A percentile compares a stretch with the other conserved stretches of the same genome.
Evolutionary conservation across 306 rosid species (phyloP).

Genomic region (Albizia julibrissin): DNA sequence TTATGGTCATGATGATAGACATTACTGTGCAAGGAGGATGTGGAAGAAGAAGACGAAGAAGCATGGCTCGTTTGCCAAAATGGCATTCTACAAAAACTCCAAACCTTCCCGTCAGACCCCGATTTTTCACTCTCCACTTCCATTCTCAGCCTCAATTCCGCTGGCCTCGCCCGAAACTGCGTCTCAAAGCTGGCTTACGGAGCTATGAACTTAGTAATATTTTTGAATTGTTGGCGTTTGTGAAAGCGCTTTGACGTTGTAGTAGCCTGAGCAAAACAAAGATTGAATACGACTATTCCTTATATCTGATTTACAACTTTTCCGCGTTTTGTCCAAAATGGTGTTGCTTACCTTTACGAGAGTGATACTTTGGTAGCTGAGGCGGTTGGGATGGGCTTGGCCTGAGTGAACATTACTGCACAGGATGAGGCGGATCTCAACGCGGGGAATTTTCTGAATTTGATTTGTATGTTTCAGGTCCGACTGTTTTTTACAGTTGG

Average conservation of each 20-base stretch:
- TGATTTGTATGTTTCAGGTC: conserved; percentile 43
- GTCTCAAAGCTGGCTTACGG: conserved; percentile 27
- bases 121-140: conserved; percentile 69
- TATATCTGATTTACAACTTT: conserved; percentile 27
- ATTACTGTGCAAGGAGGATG: conserved; percentile 52
- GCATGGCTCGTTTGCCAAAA: conserved; percentile 79
- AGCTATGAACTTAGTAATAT: conserved; percentile 38
- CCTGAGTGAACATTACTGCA: conserved; percentile 28
- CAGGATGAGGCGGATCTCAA: conserved; percentile 50
- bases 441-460: conserved; percentile 28
- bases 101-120: conserved; percentile 66
- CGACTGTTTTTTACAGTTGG: conserved; percentile 43
- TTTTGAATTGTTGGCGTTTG: conserved; percentile 35
- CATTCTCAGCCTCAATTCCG: conserved; percentile 45
- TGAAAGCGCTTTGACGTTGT: conserved; percentile 36
- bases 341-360: conserved; percentile 48
- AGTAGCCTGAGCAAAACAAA: conserved; percentile 33
- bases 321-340: conserved; percentile 42
- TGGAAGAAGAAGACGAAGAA: conserved; percentile 50
- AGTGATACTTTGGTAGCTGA: conserved; percentile 44
- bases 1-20: conserved; percentile 51
- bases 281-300: conserved; percentile 49
- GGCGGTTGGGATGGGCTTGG: conserved; percentile 16
- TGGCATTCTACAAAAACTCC: conserved; percentile 80
- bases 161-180: conserved; percentile 30